Percentiles rank a stretch among this genome's conserved stretches.
These are phyloP conservation scores for Sisymbrium irio DNA, from an alignment of 345 rosid species.

Conservation along the genomic window DNA sequence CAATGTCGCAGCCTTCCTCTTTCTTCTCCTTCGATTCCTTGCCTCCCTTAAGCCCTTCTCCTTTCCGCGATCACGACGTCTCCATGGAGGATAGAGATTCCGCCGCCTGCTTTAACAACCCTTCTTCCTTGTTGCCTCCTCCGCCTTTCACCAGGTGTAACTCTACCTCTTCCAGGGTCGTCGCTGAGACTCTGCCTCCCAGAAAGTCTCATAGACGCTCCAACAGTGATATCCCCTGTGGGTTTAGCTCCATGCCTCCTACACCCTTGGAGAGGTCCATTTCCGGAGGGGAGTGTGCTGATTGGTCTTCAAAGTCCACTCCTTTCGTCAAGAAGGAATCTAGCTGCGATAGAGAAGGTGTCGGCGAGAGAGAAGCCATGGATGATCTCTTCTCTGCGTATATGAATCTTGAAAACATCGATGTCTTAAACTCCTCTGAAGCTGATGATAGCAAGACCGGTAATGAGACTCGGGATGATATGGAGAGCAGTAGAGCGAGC, in stretches of 20 bases:
- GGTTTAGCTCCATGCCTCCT: slow-evolving; percentile 45
- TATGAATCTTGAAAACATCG: slow-evolving; percentile 92
- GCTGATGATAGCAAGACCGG: slow-evolving; percentile 69
- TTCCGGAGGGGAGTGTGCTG: slow-evolving; percentile 44
- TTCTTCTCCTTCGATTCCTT: slow-evolving; percentile 76
- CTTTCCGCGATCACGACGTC: slow-evolving; percentile 63
- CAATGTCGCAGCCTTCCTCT: slow-evolving; percentile 78
- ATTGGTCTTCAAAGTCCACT: slow-evolving; percentile 36
- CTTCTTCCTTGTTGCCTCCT: slow-evolving; percentile 52
- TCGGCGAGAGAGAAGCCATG: slow-evolving; percentile 66
- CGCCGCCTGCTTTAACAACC: background rate
- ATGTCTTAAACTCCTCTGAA: slow-evolving; percentile 70
- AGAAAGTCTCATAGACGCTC: slow-evolving; percentile 84
- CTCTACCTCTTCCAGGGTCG: slow-evolving; percentile 30
- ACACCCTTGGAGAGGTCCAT: slow-evolving; percentile 47
- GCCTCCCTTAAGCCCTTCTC: slow-evolving; percentile 77
- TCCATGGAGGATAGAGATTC: slow-evolving; percentile 69
- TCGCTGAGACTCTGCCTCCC: slow-evolving; percentile 71
- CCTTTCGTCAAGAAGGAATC: slow-evolving; percentile 54
- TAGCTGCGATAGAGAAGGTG: slow-evolving; percentile 68
- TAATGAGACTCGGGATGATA: slow-evolving; percentile 70
- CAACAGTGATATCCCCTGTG: slow-evolving; percentile 83
- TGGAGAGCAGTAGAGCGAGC: slow-evolving; percentile 90
- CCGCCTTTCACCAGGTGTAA: slow-evolving; percentile 54
- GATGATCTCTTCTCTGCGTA: slow-evolving; percentile 93